A percentile compares a stretch with the other conserved stretches of the same genome.
phyloP scores from a whole-genome alignment of 768 basidiomycete genomes.

The Lanmaoa pseudosensibilis region DNA sequence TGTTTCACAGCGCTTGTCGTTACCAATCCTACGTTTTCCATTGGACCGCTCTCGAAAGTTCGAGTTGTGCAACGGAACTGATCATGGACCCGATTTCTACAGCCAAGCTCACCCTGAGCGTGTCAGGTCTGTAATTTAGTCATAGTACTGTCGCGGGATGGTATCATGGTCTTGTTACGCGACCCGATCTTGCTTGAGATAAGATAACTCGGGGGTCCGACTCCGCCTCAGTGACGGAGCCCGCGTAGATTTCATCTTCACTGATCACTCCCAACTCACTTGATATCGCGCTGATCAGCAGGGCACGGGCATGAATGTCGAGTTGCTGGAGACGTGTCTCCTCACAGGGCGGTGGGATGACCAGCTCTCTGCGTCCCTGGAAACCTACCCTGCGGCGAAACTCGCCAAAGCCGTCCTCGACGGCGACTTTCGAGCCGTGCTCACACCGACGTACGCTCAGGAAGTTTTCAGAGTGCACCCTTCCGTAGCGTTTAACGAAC shows the following conservation, averaged over 20 bases:
- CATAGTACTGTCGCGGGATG: conserved; percentile 3
- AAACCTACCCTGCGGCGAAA: conserved; percentile 26
- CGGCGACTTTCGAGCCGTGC: conserved; percentile 55
- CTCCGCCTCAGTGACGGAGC: not conserved
- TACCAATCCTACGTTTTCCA: too few species aligned
- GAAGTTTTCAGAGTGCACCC: conserved; percentile 38
- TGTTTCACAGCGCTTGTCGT: not conserved
- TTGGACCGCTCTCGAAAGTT: not conserved
- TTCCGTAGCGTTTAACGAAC: conserved; percentile 36
- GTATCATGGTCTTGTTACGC: not conserved
- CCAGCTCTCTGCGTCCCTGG: conserved; percentile 20
- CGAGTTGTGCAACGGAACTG: not conserved
- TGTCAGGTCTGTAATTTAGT: not conserved
- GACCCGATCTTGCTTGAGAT: conserved; percentile 3
- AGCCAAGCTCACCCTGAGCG: not conserved
- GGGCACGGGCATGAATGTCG: conserved; percentile 17
- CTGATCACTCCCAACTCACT: not conserved
- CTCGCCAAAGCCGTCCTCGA: conserved; percentile 58
- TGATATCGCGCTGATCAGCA: conserved; percentile 1
- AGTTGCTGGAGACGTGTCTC: conserved; percentile 53
- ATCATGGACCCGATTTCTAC: not conserved
- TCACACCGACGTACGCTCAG: conserved; percentile 47
- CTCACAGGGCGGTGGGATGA: conserved; percentile 50
- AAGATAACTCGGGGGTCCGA: conserved; percentile 5
- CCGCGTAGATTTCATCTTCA: not conserved